Percentiles rank a stretch among this genome's conserved stretches.
Evolutionary conservation across 2,329 filamentous ascomycete genomes (phyloP).

Genomic region (Falciphora oryzae): DNA sequence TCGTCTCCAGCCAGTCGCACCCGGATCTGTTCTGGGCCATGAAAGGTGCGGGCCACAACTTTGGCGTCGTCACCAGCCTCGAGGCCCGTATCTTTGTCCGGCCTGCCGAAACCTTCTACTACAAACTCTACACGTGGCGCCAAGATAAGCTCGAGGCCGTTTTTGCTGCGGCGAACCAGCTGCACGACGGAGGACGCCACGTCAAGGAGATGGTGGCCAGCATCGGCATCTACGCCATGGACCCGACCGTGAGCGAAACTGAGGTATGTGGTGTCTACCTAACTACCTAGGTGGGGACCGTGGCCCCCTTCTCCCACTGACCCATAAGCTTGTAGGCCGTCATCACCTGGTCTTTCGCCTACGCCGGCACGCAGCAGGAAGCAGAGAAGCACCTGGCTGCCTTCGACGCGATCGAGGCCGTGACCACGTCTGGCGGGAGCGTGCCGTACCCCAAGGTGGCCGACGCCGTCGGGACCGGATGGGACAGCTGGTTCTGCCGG

Average conservation of each 20-base stretch:
- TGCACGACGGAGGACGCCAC: not conserved
- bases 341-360: no score
- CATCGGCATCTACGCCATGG: not conserved
- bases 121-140: not conserved
- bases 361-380: no score
- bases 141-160: not conserved
- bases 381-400: no score
- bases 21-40: conserved; percentile 49
- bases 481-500: no score
- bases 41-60: conserved; percentile 51
- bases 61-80: conserved; percentile 46
- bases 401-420: no score
- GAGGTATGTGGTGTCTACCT: not conserved
- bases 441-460: no score
- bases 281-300: no score
- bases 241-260: not conserved
- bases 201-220: not conserved
- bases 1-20: no score
- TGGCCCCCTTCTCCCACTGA: no score
- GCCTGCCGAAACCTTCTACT: not conserved
- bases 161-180: not conserved
- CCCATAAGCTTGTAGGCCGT: no score
- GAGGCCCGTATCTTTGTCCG: conserved; percentile 38
- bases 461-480: no score
- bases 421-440: no score